These are phyloP conservation scores for Hypoxylon sp. DNA, from an alignment of 2,329 filamentous ascomycete genomes.

Conservation along the genomic window DNA sequence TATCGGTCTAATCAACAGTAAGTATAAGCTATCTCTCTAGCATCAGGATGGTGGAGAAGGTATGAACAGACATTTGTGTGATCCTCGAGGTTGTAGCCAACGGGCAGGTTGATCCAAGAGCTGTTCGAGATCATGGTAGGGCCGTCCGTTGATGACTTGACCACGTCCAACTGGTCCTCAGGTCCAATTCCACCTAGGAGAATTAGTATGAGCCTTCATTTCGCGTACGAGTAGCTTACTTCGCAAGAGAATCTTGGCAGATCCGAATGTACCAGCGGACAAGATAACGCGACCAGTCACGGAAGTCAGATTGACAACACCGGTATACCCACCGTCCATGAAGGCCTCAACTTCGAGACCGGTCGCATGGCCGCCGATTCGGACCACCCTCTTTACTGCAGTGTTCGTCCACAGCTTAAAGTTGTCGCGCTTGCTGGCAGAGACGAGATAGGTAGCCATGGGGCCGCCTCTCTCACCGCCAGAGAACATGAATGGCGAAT, in stretches of 20 bases:
- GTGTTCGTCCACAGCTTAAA: slow-evolving; percentile 74
- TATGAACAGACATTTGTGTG: slow-evolving; percentile 53
- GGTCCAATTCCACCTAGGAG: slow-evolving; percentile 67
- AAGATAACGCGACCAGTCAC: slow-evolving; percentile 71
- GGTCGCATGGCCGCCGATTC: slow-evolving; percentile 67
- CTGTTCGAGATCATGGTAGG: slow-evolving; percentile 57
- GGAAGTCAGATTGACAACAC: slow-evolving; percentile 66
- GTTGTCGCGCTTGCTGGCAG: slow-evolving; percentile 65
- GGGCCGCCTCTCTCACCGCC: slow-evolving; percentile 73
- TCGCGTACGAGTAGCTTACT: slow-evolving; percentile 48
- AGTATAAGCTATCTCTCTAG: not conserved
- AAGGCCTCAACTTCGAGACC: slow-evolving; percentile 71
- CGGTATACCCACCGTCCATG: slow-evolving; percentile 60
- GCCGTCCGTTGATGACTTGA: slow-evolving; percentile 56
- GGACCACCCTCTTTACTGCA: slow-evolving; percentile 70
- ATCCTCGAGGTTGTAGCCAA: slow-evolving; percentile 67
- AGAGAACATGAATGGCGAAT: slow-evolving; percentile 72
- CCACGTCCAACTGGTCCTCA: slow-evolving; percentile 64
- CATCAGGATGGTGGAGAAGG: slow-evolving; percentile 48
- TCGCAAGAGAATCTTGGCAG: slow-evolving; percentile 72
- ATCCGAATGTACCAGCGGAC: slow-evolving; percentile 73
- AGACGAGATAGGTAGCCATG: slow-evolving; percentile 73
- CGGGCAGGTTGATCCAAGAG: slow-evolving; percentile 65
- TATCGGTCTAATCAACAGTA: slow-evolving; percentile 50
- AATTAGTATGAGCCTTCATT: slow-evolving; percentile 15